Base-by-base conservation (phyloP, 176 grass and related monocot genomes). In the Oropetium thomaeum region DNA sequence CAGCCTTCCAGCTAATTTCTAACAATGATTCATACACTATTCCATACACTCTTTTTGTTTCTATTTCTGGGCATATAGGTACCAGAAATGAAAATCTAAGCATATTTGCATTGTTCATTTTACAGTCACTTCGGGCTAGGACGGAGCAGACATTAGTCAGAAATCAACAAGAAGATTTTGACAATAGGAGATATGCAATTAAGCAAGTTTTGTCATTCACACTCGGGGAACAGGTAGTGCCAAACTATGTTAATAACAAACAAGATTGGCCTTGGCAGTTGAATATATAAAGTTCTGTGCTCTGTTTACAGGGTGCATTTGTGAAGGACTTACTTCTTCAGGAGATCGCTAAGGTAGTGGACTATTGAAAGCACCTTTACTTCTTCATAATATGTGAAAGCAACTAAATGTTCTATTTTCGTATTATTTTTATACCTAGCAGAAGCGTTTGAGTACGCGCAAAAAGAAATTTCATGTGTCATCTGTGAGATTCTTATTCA, bases 301-400 rank as follows among this genome's bases (percentile, higher is more conserved):
- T 88, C 69, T 63, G 11, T 91, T 74, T 89, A 26, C 77, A 98
- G 95, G 95, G 91, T 92, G 89, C 88, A 64, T 98, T 98, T 87
- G 88, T 98, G 74, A 98, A 90, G 75, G 95, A 98, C 79, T 89
- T 98, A 81, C 88, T 98, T 81, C 35, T 98, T 80, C 86, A 94
- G 73, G 95, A 98, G 76, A 82, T 98, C 67, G 84, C 95, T 52
- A 98, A 98, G 89, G 95, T 98, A 83, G 62, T 44, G 62, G 5
- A 40, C 57, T 11, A n/a, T 43, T 78, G 13, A 44, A 61, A 69
- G 20, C 30, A 26, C 10, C 68, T 8, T 81, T 69, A 49, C 20
- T 44, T 69, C 23, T 16, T 62, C 13, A 39, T 15, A 45, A 45
- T 45, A 45, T 45, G 14, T 45, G 43, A 3, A 7, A 74, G 23